These are phyloP conservation scores for Kurtzmaniella quercitrusa DNA, from an alignment of 1,139 yeast genomes.

Conservation along the genomic window DNA sequence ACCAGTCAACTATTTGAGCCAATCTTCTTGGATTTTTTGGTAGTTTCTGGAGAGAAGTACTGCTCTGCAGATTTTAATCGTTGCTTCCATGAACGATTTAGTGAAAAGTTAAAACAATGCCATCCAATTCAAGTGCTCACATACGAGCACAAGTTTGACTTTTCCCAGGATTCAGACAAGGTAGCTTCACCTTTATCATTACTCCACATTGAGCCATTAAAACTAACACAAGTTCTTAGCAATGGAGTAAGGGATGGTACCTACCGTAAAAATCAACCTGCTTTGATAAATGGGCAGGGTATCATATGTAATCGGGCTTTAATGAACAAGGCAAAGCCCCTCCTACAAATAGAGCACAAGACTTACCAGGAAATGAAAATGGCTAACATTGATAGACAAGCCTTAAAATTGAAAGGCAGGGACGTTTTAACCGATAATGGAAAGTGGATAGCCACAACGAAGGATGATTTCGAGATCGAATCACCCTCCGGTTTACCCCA, in stretches of 20 bases:
- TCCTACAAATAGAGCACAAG: constrained; percentile 7
- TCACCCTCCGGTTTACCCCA: not conserved
- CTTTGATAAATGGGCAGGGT: constrained; percentile 45
- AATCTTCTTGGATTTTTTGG: constrained; percentile 49
- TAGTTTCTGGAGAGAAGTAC: constrained; percentile 42
- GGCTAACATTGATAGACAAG: constrained; percentile 18
- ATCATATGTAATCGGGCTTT: constrained; percentile 27
- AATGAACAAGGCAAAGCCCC: constrained; percentile 13
- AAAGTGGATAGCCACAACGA: constrained; percentile 28
- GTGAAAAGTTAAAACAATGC: not conserved
- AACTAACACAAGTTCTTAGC: constrained; percentile 38
- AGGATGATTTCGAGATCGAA: constrained; percentile 26
- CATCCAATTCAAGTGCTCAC: constrained; percentile 19
- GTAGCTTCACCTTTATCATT: constrained; percentile 37
- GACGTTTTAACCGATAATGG: constrained; percentile 14
- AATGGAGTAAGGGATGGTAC: constrained; percentile 56
- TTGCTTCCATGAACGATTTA: constrained; percentile 44
- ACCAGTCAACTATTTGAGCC: constrained; percentile 39
- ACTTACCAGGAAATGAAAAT: constrained; percentile 28
- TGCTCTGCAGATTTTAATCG: constrained; percentile 40
- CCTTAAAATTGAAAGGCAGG: constrained; percentile 20
- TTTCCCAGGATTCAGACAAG: constrained; percentile 5
- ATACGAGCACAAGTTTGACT: constrained; percentile 11
- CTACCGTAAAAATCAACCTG: constrained; percentile 39
- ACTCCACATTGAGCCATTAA: constrained; percentile 24